phyloP scores from a whole-genome alignment of 768 basidiomycete species.

The Rhizopogon sp. region DNA sequence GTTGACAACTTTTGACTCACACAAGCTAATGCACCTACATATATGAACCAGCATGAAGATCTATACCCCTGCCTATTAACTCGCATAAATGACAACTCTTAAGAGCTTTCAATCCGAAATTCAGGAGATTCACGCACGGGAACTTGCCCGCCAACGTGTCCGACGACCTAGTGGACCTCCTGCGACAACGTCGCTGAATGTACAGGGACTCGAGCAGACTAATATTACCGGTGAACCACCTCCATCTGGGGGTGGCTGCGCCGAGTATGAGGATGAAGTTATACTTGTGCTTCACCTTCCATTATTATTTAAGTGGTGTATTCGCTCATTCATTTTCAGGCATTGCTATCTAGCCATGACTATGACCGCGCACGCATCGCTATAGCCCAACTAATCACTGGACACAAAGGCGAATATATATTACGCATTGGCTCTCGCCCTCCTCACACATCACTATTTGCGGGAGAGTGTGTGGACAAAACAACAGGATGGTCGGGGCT shows the following conservation, averaged over 20 bases:
- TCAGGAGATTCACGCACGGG: constrained; percentile 67
- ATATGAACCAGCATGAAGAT: background rate
- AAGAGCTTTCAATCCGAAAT: constrained; percentile 61
- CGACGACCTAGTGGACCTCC: constrained; percentile 6
- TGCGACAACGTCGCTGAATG: constrained; percentile 8
- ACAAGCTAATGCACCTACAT: background rate
- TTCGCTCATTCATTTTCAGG: constrained; percentile 25
- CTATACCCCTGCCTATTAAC: background rate
- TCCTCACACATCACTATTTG: constrained; percentile 49
- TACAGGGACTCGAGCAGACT: background rate
- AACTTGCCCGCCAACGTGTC: constrained; percentile 57
- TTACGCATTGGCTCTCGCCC: constrained; percentile 70
- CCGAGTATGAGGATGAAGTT: constrained; percentile 1
- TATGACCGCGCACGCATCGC: constrained; percentile 57
- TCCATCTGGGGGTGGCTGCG: constrained; percentile 33
- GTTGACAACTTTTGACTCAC: background rate
- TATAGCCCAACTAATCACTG: constrained; percentile 63
- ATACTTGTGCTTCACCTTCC: background rate
- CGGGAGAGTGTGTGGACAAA: constrained; percentile 41
- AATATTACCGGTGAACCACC: background rate
- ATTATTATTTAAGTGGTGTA: background rate
- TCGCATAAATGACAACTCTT: constrained; percentile 24
- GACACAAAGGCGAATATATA: constrained; percentile 67
- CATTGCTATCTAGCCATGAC: constrained; percentile 36
- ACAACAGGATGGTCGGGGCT: constrained; percentile 53